Conservation (phyloP, 148 eudicot genomes). For the Rhododendron ferrugineum region DNA sequence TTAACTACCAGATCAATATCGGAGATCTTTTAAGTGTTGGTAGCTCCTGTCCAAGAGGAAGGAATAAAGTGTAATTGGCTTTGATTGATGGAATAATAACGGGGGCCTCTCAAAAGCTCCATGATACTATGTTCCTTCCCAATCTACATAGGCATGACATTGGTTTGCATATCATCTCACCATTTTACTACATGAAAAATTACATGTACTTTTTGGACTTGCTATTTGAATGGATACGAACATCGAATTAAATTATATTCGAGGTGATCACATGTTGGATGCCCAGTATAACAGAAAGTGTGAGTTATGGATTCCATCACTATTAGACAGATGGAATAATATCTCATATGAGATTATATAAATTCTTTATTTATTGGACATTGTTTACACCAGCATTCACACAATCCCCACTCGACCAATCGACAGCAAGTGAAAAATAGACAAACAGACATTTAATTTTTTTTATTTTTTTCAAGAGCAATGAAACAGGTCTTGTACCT, state of each 20-base stretch:
- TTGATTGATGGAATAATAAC: slow-evolving; percentile 22
- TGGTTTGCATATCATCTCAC: not conserved
- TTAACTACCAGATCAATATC: not conserved
- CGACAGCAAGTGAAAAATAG: too few relatives aligned
- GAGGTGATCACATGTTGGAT: not conserved
- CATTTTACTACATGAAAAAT: too few relatives aligned
- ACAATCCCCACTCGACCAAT: too few relatives aligned
- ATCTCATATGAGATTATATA: too few relatives aligned
- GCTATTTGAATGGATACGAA: not conserved
- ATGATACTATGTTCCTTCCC: not conserved
- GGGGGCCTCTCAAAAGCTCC: not conserved
- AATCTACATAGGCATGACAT: not conserved
- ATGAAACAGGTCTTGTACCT: too few relatives aligned
- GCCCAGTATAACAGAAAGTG: too few relatives aligned
- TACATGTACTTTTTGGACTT: not conserved
- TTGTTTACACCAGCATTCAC: too few relatives aligned
- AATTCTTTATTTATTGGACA: too few relatives aligned
- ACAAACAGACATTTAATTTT: too few relatives aligned
- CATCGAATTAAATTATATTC: not conserved
- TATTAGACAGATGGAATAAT: too few relatives aligned
- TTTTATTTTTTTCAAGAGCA: too few relatives aligned
- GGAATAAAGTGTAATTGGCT: slow-evolving; percentile 29
- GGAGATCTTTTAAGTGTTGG: not conserved
- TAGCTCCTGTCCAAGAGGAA: slow-evolving; percentile 16
- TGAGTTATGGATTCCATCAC: too few relatives aligned